phyloP scores from a whole-genome alignment of 2,329 filamentous ascomycete genomes.

The Coccinonectria pachysandricola region DNA sequence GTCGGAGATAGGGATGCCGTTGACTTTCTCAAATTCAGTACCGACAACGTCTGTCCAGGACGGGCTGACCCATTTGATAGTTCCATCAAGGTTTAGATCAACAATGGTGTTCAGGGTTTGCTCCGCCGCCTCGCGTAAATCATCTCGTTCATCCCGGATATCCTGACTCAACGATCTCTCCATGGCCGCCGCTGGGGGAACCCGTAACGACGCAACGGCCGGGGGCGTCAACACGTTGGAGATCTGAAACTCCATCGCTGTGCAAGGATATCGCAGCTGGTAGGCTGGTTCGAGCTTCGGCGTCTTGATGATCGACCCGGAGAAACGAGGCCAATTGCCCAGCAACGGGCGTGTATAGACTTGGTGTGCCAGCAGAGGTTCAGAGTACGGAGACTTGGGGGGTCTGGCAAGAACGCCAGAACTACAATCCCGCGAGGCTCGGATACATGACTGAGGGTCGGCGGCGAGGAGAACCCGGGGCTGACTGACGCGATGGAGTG shows the following conservation, averaged over 20 bases:
- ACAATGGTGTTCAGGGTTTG: conserved; percentile 95
- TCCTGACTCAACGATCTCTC: conserved; percentile 69
- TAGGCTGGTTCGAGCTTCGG: conserved; percentile 5
- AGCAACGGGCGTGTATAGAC: conserved; percentile 3
- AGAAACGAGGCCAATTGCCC: no score
- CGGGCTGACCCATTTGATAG: conserved; percentile 90
- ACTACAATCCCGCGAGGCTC: conserved; percentile 33
- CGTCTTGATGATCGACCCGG: conserved; percentile 6
- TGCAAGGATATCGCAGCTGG: conserved; percentile 5
- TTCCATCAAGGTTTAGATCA: conserved; percentile 82
- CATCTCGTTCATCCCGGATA: conserved; percentile 86
- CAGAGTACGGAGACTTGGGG: conserved; percentile 20
- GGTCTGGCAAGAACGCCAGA: conserved; percentile 37
- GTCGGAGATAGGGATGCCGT: conserved; percentile 69
- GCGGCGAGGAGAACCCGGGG: conserved; percentile 18
- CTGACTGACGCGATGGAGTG: no score
- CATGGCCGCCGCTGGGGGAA: conserved; percentile 41
- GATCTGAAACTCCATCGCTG: conserved; percentile 29
- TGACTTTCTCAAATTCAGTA: conserved; percentile 59
- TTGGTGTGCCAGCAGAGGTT: conserved; percentile 10
- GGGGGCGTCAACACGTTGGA: conserved; percentile 37
- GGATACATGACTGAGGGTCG: conserved; percentile 36
- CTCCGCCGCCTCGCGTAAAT: conserved; percentile 89
- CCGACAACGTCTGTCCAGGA: conserved; percentile 94
- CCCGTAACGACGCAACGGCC: conserved; percentile 41